A percentile compares a stretch with the other conserved stretches of the same genome.
These are phyloP conservation scores for Saitozyma podzolica DNA, from an alignment of 768 basidiomycete genomes.

Conservation along the genomic window DNA sequence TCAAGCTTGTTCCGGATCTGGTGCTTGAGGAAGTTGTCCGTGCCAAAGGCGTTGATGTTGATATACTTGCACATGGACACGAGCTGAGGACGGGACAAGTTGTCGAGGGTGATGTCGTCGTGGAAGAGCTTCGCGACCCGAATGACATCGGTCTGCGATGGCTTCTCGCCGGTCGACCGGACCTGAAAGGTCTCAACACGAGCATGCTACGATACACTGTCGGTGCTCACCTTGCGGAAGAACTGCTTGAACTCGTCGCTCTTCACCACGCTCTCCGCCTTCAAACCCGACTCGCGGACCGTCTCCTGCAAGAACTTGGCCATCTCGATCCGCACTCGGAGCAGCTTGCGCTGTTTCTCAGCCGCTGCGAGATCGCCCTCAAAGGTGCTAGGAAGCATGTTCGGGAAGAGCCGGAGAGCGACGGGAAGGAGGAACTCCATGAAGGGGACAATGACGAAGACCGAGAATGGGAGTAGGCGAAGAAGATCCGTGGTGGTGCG, in stretches of 20 bases:
- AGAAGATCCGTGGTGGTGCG: conserved; percentile 91
- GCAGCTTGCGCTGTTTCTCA: conserved; percentile 93
- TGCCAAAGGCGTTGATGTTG: conserved; percentile 97
- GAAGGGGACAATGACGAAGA: conserved; percentile 93
- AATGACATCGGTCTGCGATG: conserved; percentile 82
- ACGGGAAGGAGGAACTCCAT: conserved; percentile 97
- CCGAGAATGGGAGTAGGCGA: conserved; percentile 89
- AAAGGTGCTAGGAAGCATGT: conserved; percentile 97
- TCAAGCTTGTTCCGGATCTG: conserved; percentile 80
- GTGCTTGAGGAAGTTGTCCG: conserved; percentile 95
- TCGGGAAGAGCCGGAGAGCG: conserved; percentile 94
- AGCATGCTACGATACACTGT: background rate
- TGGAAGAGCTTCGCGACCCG: conserved; percentile 96
- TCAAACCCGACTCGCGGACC: conserved; percentile 86
- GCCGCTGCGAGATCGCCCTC: conserved; percentile 96
- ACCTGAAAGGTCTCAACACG: conserved; percentile 57
- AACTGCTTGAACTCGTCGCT: conserved; percentile 98
- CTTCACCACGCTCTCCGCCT: conserved; percentile 84
- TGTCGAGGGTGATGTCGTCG: conserved; percentile 96
- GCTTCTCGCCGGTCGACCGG: conserved; percentile 91
- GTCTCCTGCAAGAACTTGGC: conserved; percentile 99
- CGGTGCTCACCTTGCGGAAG: conserved; percentile 78
- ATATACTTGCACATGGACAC: conserved; percentile 97
- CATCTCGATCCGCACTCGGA: conserved; percentile 94
- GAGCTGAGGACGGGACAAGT: conserved; percentile 94